A percentile compares a stretch with the other conserved stretches of the same genome.
Conservation (phyloP, 2,329 filamentous ascomycete species). For the Penicillium sp. region DNA sequence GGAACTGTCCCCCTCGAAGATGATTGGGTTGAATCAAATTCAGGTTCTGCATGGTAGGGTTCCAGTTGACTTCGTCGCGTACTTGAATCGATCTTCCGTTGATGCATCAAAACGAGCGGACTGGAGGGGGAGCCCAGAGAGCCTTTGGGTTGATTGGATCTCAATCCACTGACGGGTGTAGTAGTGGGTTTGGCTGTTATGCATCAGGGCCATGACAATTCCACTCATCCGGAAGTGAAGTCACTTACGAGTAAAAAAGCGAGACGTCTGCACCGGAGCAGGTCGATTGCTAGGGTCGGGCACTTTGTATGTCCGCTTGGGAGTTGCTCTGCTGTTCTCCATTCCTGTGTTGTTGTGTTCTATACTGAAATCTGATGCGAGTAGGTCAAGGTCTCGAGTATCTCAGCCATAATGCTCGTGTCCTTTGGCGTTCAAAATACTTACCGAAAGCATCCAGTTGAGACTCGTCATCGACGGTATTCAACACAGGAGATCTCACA, state of each 20-base stretch:
- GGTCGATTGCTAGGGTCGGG: background rate
- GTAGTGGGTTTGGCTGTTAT: slow-evolving; percentile 22
- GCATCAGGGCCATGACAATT: background rate
- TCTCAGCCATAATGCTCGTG: background rate
- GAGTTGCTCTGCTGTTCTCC: background rate
- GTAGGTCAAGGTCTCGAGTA: slow-evolving; percentile 40
- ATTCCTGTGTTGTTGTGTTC: background rate
- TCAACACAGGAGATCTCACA: background rate
- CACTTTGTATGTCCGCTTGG: background rate
- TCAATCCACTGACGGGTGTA: slow-evolving; percentile 26
- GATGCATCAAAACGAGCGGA: slow-evolving; percentile 34
- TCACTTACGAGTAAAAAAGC: slow-evolving; percentile 36
- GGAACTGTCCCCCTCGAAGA: background rate
- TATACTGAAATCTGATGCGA: slow-evolving; percentile 35
- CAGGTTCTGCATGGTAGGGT: background rate
- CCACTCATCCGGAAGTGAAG: background rate
- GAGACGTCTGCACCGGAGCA: slow-evolving; percentile 25
- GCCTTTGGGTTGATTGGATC: slow-evolving; percentile 35
- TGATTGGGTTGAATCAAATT: background rate
- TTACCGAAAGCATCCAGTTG: slow-evolving; percentile 56
- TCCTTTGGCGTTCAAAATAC: slow-evolving; percentile 11
- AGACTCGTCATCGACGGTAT: slow-evolving; percentile 28
- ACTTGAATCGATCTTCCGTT: background rate
- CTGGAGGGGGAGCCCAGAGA: slow-evolving; percentile 32
- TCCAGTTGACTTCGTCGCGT: slow-evolving; percentile 7